Evolutionary conservation across 768 basidiomycete species (phyloP), one percentile per base, ranked within the genome.

Genomic region (Leccinum disarticulatum): DNA sequence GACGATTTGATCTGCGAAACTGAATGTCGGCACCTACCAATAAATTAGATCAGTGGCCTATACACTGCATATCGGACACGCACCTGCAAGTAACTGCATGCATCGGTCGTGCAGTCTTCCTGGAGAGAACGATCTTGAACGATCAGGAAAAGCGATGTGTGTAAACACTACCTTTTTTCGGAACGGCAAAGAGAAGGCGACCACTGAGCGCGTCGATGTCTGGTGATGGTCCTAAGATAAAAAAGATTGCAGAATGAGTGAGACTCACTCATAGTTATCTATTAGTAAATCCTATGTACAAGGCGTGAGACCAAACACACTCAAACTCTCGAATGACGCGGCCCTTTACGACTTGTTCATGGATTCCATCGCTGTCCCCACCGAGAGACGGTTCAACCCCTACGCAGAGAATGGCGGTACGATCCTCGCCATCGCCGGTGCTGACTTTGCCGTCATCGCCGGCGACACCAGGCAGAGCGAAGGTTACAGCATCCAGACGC

Each of bases 401-500:
- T 96, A 97, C 83, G 81, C 87, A 2, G 87, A 93, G 66, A 98
- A 98, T 67, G 96, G 96, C 31, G 96, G 97, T 28, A 95, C 95
- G 19, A 96, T 98, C 76, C 87, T 99, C 68, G 92, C 92, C 70
- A 92, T 98, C 71, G 93, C 95, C 5, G 97, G 96, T 55, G 83
- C 86, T 49, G 91, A 95, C 74, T 98, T 98, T 74, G 84, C 84
- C 61, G 94, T 98, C 72, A 91, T 98, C 68, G 95, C 97, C 6
- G 93, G 95, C 54, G 96, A 99, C 77, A 99, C 96, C 48, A 80
- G 96, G 58, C 97, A 98, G 79, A 93, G 88, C 65, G 91, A 95
- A 73, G 96, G 96, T n/a, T 98, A 92, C 77, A 91, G 80, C 72
- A 99, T 99, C 74, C 96, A 99, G 81, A 97, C 96, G 60, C 83